A percentile compares a stretch with the other conserved stretches of the same genome.
Evolutionary conservation across 352 stramenopile genomes (phyloP).

Genomic region (Globisporangium okanoganense): DNA sequence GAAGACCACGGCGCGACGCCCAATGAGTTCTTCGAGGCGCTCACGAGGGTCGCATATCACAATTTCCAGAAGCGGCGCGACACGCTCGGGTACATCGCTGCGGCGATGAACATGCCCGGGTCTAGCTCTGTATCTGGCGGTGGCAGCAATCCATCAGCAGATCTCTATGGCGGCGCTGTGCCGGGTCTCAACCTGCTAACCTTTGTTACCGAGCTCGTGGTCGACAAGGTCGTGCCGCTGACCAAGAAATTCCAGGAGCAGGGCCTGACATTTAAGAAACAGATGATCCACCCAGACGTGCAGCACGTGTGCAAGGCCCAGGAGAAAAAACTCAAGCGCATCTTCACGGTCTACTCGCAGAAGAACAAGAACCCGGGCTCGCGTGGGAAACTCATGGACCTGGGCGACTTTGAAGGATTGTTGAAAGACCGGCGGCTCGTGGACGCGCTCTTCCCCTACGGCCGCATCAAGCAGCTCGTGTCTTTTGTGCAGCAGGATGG

Average conservation of each 20-base stretch:
- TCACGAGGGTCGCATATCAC: conserved; percentile 66
- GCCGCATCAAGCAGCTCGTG: conserved; percentile 75
- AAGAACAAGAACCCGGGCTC: conserved; percentile 70
- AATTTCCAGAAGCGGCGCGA: conserved; percentile 65
- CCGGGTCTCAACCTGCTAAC: conserved; percentile 23
- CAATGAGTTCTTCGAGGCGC: conserved; percentile 79
- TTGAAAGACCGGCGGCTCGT: conserved; percentile 68
- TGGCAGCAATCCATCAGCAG: not conserved
- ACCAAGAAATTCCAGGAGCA: conserved; percentile 79
- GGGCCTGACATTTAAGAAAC: conserved; percentile 80
- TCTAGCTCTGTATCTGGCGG: not conserved
- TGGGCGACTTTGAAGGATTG: conserved; percentile 65
- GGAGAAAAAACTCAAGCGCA: conserved; percentile 74
- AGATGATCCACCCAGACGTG: conserved; percentile 76
- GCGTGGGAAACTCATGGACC: conserved; percentile 66
- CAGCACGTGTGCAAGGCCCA: conserved; percentile 71
- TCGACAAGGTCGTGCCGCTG: conserved; percentile 62
- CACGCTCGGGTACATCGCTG: conserved; percentile 29
- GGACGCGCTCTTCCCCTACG: conserved; percentile 68
- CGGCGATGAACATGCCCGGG: conserved; percentile 27
- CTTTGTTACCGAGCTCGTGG: conserved; percentile 55
- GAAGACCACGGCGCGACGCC: conserved; percentile 64
- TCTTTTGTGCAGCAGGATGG: conserved; percentile 75
- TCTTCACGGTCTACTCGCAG: conserved; percentile 70
- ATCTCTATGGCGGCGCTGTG: not conserved